Evolutionary conservation across 495 filamentous ascomycete genomes (phyloP).

Genomic region (Aspergillus heteromorphus): DNA sequence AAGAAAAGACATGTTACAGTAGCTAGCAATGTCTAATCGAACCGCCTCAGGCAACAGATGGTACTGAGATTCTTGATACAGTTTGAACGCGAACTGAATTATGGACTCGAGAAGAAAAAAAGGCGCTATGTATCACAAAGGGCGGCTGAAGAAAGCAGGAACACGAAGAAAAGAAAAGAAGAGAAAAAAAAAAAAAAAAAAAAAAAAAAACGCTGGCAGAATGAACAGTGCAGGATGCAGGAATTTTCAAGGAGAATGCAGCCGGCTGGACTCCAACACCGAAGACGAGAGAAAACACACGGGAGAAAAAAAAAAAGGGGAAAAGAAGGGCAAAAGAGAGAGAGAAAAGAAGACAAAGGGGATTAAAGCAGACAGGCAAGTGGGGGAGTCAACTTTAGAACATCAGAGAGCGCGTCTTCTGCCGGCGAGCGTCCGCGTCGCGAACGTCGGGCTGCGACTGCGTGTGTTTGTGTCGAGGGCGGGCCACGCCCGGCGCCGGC

Average conservation of each 20-base stretch:
- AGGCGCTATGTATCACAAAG: conserved; percentile 35
- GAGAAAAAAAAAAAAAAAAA: conserved; percentile 12
- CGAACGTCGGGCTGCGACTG: conserved; percentile 41
- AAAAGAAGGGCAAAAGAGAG: not conserved
- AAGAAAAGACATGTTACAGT: not conserved
- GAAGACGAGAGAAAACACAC: conserved; percentile 3
- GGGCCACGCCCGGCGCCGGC: conserved; percentile 22
- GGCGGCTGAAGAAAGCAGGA: conserved; percentile 17
- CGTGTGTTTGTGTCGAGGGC: conserved; percentile 39
- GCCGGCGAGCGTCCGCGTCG: conserved; percentile 33
- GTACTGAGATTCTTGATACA: not conserved
- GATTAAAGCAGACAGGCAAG: conserved; percentile 4
- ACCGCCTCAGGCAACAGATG: not conserved
- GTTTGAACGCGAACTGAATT: conserved; percentile 15
- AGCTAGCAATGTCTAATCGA: not conserved
- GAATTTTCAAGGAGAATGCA: conserved; percentile 7
- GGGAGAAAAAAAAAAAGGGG: not conserved
- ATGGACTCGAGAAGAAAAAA: conserved; percentile 30
- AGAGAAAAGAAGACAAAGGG: not conserved
- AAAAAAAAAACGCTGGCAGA: conserved; percentile 13
- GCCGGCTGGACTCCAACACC: conserved; percentile 25
- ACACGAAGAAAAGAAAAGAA: conserved; percentile 16
- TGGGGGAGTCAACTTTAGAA: conserved; percentile 26
- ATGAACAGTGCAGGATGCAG: conserved; percentile 2
- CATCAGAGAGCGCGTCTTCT: conserved; percentile 44